A percentile compares a stretch with the other conserved stretches of the same genome.
phyloP scores from a whole-genome alignment of 352 stramenopile genomes.

The Phytopythium montanum region DNA sequence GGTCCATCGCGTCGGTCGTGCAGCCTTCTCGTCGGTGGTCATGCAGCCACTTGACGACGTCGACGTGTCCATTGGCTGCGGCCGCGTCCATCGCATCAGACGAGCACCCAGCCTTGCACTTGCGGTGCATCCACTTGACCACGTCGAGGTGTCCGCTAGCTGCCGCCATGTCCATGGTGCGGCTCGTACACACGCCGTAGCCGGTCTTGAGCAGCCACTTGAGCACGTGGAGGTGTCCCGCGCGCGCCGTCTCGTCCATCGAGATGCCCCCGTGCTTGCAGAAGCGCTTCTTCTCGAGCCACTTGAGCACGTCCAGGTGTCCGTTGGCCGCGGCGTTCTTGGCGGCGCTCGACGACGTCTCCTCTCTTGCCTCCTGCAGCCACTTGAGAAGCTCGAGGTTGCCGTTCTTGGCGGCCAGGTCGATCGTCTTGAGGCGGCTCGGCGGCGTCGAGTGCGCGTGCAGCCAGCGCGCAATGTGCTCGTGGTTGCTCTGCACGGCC shows the following conservation, averaged over 20 bases:
- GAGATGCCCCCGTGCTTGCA: not conserved
- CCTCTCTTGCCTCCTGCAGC: conserved; percentile 7
- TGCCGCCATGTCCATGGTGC: not conserved
- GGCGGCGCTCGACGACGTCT: too few relatives aligned
- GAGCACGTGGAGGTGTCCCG: not conserved
- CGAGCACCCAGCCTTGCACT: too few relatives aligned
- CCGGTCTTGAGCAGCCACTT: not conserved
- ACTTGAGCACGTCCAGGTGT: conserved; percentile 6
- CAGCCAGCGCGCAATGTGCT: conserved; percentile 16
- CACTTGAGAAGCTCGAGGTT: conserved; percentile 27
- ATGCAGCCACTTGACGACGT: conserved; percentile 19
- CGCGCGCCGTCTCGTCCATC: not conserved
- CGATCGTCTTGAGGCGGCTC: conserved; percentile 21
- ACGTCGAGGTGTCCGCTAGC: not conserved
- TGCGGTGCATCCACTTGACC: not conserved
- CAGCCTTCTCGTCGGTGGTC: not conserved
- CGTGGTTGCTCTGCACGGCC: conserved; percentile 19
- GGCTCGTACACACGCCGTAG: not conserved
- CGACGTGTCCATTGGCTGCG: conserved; percentile 17
- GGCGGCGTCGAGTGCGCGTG: conserved; percentile 21
- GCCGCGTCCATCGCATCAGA: conserved; percentile 20
- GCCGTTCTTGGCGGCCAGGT: conserved; percentile 23
- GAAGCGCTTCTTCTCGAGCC: not conserved
- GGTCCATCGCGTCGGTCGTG: too few relatives aligned
- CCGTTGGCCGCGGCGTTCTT: conserved; percentile 17